Base-by-base conservation (phyloP, 164 flowering plant species). In the Aristolochia californica region DNA sequence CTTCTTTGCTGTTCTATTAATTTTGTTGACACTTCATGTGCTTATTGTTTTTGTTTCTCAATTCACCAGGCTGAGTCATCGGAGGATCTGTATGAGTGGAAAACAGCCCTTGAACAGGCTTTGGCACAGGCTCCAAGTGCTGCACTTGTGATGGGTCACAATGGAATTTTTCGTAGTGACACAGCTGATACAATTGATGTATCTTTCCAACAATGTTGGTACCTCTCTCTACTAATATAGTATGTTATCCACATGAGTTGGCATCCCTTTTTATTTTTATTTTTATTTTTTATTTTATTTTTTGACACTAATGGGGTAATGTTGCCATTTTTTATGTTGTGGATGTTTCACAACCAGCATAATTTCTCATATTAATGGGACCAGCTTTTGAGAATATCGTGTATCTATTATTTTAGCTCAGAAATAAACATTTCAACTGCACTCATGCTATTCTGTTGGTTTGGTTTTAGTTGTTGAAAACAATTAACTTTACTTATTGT, bases 71-170 rank as follows among this genome's bases (percentile, higher is more conserved):
- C 97, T 43, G 97, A 90, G 72, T 72, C 99, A 48, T 81, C 90
- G 28, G 97, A 94, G 62, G 97, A 94, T 74, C 77, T 94, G 65
- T 90, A 68, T 61, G 97, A 90, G 66, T 94, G 99, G 99, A 94
- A 94, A 79, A 77, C 89, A 2, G 99, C 99, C 24, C 77, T 94
- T 22, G 99, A 90, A 66, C 87, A 76, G 58, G 97, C 97, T 71
- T 82, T 94, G 70, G 84, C 96, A 22, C 96, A 90, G 73, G 97
- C 99, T 20, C 97, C 99, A 47, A 90, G 90, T 81, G 95, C 97
- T 70, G 87, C 95, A 66, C 88, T 90, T 70, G 91, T 85, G 43
- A 90, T 94, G 91, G 95, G 97, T 55, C 90, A 90, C 63, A 87
- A 94, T 79, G 97, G 93, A 58, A 90, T 94, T 62, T 94, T 90